Conservation (phyloP, 768 basidiomycete genomes). For the Saitozyma sp. region DNA sequence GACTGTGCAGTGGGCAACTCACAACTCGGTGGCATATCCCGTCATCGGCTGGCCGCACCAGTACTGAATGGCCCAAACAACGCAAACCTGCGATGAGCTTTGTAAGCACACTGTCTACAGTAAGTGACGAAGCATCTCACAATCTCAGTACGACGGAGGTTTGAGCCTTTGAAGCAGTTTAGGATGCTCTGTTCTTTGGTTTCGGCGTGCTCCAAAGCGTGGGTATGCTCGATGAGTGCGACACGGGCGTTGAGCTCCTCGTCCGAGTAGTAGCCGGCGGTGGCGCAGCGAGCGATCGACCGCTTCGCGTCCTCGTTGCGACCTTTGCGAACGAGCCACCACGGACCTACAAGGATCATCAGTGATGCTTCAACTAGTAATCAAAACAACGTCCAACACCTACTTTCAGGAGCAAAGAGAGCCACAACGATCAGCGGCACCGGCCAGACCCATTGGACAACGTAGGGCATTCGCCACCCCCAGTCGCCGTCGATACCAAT, state of each 20-base stretch:
- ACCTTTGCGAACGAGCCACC: conserved; percentile 43
- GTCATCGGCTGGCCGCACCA: conserved; percentile 24
- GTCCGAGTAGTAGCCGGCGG: conserved; percentile 22
- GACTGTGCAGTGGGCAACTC: conserved; percentile 3
- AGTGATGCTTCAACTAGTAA: conserved; percentile 19
- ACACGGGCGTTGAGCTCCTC: conserved; percentile 42
- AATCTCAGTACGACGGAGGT: conserved; percentile 47
- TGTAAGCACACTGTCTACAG: not conserved
- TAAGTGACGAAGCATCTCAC: conserved; percentile 25
- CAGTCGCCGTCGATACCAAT: conserved; percentile 23
- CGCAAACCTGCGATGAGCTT: conserved; percentile 8
- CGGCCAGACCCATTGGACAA: conserved; percentile 36
- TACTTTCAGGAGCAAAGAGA: conserved; percentile 34
- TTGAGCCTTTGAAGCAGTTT: conserved; percentile 52
- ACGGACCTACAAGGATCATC: conserved; percentile 35
- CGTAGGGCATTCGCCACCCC: conserved; percentile 19
- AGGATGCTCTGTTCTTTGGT: conserved; percentile 45
- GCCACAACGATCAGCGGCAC: conserved; percentile 26
- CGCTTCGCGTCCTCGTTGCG: conserved; percentile 30
- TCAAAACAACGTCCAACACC: not conserved
- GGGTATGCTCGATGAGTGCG: conserved; percentile 52
- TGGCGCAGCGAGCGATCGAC: conserved; percentile 14
- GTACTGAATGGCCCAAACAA: conserved; percentile 38
- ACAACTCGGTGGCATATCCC: conserved; percentile 27
- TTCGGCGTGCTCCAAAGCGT: conserved; percentile 47